Evolutionary conservation across 2,329 filamentous ascomycete genomes (phyloP), one percentile per base, ranked within the genome.

Genomic region (Fusarium verticillioides): DNA sequence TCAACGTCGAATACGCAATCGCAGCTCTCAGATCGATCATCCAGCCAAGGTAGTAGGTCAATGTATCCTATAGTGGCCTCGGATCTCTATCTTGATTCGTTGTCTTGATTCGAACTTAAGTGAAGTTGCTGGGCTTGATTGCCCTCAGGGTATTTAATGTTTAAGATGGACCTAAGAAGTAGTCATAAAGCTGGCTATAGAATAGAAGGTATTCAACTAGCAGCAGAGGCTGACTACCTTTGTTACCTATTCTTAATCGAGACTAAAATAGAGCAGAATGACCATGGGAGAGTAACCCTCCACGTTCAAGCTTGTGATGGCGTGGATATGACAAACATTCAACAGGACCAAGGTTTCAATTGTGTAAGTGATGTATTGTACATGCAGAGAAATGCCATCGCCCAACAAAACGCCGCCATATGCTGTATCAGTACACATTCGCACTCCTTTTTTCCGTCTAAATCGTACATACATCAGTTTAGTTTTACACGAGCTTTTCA

Each of bases 341-440:
- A 40, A n/a, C 23, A 39, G 50, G 50, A 12, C 50, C 23, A 72
- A 34, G 23, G 28, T 18, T 60, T 46, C n/a, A 34, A 15, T 42
- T 42, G 30, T 42, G 34, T 26, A 28, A 39, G 30, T 26, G 32
- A 23, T 46, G n/a, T 44, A 46, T 28, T 44, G 39, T 46, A 21
- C 49, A 68, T 43, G 26, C 28, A 50, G 59, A n/a, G 36, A 57
- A 18, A 34, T 34, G 32, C 13, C 30, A 28, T 63, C 30, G 18
- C 23, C 50, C 32, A 32, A 30, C 40, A 49, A 46, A 72, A 72
- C 68, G 68, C 68, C 68, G 40, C 36, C 39, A 57, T 46, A 49
- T 67, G 47, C 47, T n/a, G 28, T 36, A 46, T 50, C 26, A 37
- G 34, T 54, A 54, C 50, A 16, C 30, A 50, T 23, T 43, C 32